phyloP scores from a whole-genome alignment of 495 filamentous ascomycete genomes.

The Penicillium riverlandense region DNA sequence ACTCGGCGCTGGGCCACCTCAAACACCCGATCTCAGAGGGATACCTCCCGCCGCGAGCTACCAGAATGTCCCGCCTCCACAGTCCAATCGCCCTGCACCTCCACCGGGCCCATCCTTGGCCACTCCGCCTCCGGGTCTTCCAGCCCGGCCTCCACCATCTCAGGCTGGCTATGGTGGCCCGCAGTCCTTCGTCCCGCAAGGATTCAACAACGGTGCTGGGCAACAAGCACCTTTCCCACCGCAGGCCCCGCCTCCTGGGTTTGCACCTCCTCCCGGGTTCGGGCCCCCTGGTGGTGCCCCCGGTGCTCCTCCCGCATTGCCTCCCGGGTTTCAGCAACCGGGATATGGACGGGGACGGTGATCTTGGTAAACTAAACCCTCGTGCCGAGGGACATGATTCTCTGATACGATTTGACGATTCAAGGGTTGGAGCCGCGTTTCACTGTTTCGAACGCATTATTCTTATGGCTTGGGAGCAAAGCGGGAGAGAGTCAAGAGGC shows the following conservation, averaged over 20 bases:
- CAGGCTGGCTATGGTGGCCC: constrained; percentile 74
- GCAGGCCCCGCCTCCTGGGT: constrained; percentile 47
- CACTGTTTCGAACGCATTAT: not conserved
- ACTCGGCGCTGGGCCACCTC: constrained; percentile 25
- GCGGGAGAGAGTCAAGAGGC: no score
- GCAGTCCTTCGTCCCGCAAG: constrained; percentile 56
- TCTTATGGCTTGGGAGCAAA: no score
- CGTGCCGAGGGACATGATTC: no score
- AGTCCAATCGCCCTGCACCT: constrained; percentile 30
- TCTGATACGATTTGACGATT: constrained; percentile 6
- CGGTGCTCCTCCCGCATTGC: constrained; percentile 34
- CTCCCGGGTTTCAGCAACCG: constrained; percentile 45
- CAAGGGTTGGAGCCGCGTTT: not conserved
- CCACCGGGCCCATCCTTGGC: constrained; percentile 40
- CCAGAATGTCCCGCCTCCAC: constrained; percentile 32
- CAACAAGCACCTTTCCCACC: constrained; percentile 32
- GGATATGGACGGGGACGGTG: constrained; percentile 39
- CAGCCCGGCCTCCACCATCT: constrained; percentile 71
- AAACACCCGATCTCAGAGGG: constrained; percentile 26
- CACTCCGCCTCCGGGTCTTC: constrained; percentile 69
- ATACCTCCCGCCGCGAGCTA: constrained; percentile 28
- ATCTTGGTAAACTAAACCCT: not conserved
- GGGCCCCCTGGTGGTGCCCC: constrained; percentile 25
- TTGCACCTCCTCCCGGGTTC: constrained; percentile 50
- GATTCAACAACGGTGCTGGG: constrained; percentile 37